Conservation (phyloP, 2,329 filamentous ascomycete species). For the Pseudocercospora vitis region DNA sequence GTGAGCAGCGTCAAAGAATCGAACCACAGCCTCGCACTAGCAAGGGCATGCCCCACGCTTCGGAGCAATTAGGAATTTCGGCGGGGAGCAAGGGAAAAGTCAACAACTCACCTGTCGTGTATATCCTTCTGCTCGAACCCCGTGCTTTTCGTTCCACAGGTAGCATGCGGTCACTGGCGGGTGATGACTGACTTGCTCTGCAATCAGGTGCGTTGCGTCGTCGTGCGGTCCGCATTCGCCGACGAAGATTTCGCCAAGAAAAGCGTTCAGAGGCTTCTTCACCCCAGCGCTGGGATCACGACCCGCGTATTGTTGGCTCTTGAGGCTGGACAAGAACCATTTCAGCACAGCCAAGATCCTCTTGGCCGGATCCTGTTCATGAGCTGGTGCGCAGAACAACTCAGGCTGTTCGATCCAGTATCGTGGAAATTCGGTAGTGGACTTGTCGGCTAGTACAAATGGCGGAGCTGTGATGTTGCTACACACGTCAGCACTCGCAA, state of each 20-base stretch:
- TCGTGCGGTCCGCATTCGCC: conserved; percentile 35
- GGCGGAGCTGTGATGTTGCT: conserved; percentile 50
- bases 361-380: conserved; percentile 42
- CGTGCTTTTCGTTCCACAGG: conserved; percentile 47
- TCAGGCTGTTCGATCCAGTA: conserved; percentile 50
- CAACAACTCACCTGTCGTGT: conserved; percentile 39
- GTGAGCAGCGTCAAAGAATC: background rate
- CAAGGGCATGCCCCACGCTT: background rate
- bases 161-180: conserved; percentile 51
- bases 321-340: conserved; percentile 51
- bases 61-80: background rate
- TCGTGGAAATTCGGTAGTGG: conserved; percentile 48
- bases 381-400: conserved; percentile 49
- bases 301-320: conserved; percentile 51
- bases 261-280: conserved; percentile 55
- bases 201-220: conserved; percentile 44
- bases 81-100: background rate
- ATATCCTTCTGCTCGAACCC: conserved; percentile 48
- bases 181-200: conserved; percentile 50
- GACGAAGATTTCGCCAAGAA: conserved; percentile 48
- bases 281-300: conserved; percentile 45
- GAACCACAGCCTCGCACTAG: conserved; percentile 1
- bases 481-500: background rate
- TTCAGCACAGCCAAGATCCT: conserved; percentile 50
- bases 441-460: conserved; percentile 48